Percentiles rank a stretch among this genome's conserved stretches.
phyloP scores from a whole-genome alignment of 192 early-diverging fungal genomes.

The Podila epigama region DNA sequence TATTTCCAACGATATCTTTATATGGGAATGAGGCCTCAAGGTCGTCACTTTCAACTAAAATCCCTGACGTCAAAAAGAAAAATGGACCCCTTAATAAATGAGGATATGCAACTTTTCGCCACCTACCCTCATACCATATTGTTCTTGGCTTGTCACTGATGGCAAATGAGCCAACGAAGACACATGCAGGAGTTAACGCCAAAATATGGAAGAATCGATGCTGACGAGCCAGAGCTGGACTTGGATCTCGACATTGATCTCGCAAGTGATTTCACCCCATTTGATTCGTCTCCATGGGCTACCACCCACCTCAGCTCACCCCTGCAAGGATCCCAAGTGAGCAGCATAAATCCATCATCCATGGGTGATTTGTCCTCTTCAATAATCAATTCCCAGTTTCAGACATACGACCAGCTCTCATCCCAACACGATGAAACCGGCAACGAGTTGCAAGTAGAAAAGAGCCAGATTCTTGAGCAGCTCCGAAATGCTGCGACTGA shows the following conservation, averaged over 20 bases:
- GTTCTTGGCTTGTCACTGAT: no score
- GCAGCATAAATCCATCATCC: background rate
- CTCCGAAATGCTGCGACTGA: constrained; percentile 17
- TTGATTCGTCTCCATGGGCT: background rate
- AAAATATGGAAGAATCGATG: background rate
- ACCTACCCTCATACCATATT: no score
- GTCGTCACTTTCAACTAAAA: no score
- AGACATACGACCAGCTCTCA: background rate
- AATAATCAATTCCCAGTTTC: no score
- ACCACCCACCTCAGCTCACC: no score
- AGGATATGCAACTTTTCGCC: no score
- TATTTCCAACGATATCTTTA: no score
- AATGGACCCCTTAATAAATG: no score
- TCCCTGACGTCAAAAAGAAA: no score
- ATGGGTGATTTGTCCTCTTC: background rate
- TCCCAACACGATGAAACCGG: background rate
- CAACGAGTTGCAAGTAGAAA: constrained; percentile 22
- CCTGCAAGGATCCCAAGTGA: background rate
- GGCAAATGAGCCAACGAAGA: no score
- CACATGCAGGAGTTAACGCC: background rate
- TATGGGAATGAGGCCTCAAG: no score
- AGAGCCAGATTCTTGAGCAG: constrained; percentile 32
- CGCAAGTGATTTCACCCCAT: background rate
- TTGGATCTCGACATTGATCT: background rate
- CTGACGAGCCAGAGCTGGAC: background rate